These are phyloP conservation scores for Citrus mangshanensis DNA, from an alignment of 345 rosid species.

Conservation along the genomic window DNA sequence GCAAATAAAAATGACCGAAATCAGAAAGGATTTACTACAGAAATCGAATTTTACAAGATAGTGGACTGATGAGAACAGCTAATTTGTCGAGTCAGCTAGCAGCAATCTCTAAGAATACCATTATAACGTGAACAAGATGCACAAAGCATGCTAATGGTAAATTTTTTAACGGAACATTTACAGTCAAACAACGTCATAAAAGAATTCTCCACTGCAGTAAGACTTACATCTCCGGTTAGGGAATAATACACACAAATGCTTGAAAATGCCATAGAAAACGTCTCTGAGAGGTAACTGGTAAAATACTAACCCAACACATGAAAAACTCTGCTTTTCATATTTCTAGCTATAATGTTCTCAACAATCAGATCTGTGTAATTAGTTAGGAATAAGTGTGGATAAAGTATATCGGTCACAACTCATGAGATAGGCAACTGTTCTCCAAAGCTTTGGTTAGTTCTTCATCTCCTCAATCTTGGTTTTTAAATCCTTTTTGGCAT, in stretches of 20 bases:
- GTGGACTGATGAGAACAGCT: not conserved
- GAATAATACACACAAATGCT: slow-evolving; percentile 21
- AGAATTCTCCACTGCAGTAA: not conserved
- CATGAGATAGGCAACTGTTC: slow-evolving; percentile 22
- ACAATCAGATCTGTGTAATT: slow-evolving; percentile 11
- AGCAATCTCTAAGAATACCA: slow-evolving; percentile 4
- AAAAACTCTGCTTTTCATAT: slow-evolving; percentile 11
- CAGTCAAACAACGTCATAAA: not conserved
- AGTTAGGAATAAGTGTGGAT: slow-evolving; percentile 15
- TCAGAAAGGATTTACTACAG: not conserved
- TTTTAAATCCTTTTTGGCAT: slow-evolving; percentile 21
- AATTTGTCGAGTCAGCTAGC: not conserved
- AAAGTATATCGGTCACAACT: slow-evolving; percentile 17
- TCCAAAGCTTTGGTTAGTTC: slow-evolving; percentile 23
- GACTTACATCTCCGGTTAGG: slow-evolving; percentile 13
- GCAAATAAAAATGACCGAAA: not conserved
- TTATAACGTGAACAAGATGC: not conserved
- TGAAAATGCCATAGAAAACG: slow-evolving; percentile 13
- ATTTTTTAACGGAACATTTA: not conserved
- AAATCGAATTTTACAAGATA: not conserved
- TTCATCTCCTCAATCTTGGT: slow-evolving; percentile 24
- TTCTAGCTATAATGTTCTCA: slow-evolving; percentile 14
- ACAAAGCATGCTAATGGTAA: not conserved
- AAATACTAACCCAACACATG: slow-evolving; percentile 4
- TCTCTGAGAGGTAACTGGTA: not conserved